Percentiles rank a stretch among this genome's conserved stretches.
Evolutionary conservation across 306 rosid genomes (phyloP).

Genomic region (Rosa multiflora): DNA sequence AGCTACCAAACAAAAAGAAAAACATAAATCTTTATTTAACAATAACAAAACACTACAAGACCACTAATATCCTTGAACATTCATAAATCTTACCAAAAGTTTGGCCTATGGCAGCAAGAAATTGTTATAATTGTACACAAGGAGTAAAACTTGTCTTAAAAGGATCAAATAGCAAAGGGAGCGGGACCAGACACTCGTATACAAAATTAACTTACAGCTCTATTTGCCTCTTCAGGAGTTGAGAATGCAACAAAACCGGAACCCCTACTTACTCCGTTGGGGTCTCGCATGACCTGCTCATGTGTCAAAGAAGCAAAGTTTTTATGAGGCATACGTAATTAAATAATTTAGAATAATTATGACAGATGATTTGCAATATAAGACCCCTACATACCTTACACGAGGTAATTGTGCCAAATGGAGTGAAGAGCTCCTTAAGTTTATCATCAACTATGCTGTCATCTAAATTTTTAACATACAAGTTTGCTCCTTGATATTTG

Average conservation of each 20-base stretch:
- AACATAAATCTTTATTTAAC: not conserved
- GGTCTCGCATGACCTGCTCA: conserved; percentile 91
- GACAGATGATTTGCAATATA: not conserved
- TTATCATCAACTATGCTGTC: conserved; percentile 72
- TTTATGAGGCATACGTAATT: conserved; percentile 8
- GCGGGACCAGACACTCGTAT: not conserved
- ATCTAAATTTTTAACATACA: conserved; percentile 82
- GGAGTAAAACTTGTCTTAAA: not conserved
- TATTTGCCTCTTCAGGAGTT: conserved; percentile 92
- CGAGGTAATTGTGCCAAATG: conserved; percentile 76
- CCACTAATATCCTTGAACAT: not conserved
- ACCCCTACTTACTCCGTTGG: conserved; percentile 91
- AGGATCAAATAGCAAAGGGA: not conserved
- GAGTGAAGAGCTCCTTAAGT: conserved; percentile 73
- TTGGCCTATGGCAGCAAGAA: not conserved
- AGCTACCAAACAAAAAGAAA: conserved; percentile 43
- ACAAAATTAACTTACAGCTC: conserved; percentile 69
- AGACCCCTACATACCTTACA: conserved; percentile 64
- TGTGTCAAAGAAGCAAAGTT: conserved; percentile 16
- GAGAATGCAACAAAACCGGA: conserved; percentile 97
- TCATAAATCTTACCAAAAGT: not conserved
- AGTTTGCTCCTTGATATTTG: conserved; percentile 89
- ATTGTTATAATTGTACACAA: not conserved
- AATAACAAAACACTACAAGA: not conserved
- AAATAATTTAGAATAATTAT: not conserved